These are phyloP conservation scores for Thelonectria rubi DNA, from an alignment of 2,329 filamentous ascomycete species.

Conservation along the genomic window DNA sequence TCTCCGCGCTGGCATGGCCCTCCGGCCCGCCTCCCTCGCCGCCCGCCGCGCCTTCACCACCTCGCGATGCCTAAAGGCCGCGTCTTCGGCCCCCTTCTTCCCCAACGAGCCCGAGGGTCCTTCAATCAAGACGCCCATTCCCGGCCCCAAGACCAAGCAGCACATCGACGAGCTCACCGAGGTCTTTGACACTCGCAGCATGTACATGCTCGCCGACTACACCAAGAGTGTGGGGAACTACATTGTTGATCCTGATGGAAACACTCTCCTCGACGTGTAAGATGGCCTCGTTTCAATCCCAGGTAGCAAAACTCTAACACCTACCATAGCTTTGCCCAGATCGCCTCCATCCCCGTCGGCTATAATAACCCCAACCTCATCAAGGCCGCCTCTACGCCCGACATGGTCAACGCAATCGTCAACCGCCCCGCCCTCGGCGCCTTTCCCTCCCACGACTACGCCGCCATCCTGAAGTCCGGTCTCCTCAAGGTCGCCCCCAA, in stretches of 20 bases:
- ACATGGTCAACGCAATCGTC: constrained; percentile 83
- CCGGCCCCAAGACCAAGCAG: constrained; percentile 78
- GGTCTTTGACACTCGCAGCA: constrained; percentile 85
- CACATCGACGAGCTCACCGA: constrained; percentile 75
- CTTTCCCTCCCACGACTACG: constrained; percentile 89
- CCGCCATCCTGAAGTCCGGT: constrained; percentile 78
- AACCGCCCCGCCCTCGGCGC: constrained; percentile 91
- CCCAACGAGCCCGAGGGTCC: constrained; percentile 62
- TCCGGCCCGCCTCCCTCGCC: constrained; percentile 32
- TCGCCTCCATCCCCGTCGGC: constrained; percentile 89
- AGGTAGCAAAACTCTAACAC: neutral
- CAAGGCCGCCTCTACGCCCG: constrained; percentile 74
- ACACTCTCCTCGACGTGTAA: constrained; percentile 76
- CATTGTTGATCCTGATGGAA: constrained; percentile 76
- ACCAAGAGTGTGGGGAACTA: constrained; percentile 82
- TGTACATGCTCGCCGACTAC: constrained; percentile 86
- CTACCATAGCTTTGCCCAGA: constrained; percentile 77
- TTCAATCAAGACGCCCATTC: constrained; percentile 69
- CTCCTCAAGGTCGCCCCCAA: constrained; percentile 84
- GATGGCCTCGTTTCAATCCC: constrained; percentile 35
- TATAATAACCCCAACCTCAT: constrained; percentile 88
- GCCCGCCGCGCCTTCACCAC: constrained; percentile 39
- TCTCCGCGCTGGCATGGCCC: constrained; percentile 43
- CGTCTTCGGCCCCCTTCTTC: constrained; percentile 53
- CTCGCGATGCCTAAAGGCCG: constrained; percentile 38